Conservation (phyloP, 225 moss, liverwort and hornwort species). For the Pseudoscleropodium purum region DNA sequence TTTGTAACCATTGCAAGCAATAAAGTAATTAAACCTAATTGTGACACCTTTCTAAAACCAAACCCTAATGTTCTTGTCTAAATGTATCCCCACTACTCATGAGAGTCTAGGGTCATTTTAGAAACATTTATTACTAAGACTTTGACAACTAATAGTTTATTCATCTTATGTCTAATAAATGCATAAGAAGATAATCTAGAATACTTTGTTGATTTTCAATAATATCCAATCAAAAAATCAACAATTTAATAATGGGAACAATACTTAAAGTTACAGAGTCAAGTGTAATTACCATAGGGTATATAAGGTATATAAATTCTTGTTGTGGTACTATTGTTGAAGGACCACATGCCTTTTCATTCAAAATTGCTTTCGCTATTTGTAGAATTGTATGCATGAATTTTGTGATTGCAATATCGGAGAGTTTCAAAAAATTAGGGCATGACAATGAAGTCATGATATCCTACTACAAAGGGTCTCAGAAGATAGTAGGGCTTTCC, state of each 20-base stretch:
- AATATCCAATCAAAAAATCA: neutral
- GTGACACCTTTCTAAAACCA: accelerated
- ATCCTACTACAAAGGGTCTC: accelerated
- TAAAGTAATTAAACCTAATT: too few relatives aligned
- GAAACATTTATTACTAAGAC: neutral
- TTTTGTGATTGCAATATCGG: accelerated
- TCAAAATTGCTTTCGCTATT: neutral
- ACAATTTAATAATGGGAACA: neutral
- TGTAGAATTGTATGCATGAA: neutral
- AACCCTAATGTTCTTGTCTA: neutral
- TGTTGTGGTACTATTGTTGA: accelerated
- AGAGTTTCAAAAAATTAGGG: neutral
- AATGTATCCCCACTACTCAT: neutral
- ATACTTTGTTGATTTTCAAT: neutral
- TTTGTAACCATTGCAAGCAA: neutral
- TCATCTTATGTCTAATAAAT: accelerated
- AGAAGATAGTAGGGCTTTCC: accelerated
- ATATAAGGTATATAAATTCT: too few relatives aligned
- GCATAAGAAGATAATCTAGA: accelerated
- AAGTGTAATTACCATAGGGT: neutral
- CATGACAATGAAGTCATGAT: neutral
- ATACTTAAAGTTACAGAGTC: neutral
- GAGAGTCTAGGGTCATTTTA: accelerated
- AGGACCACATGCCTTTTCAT: neutral
- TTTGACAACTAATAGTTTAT: neutral